phyloP scores from a whole-genome alignment of 1,139 yeast genomes.

The Pichia sp. region DNA sequence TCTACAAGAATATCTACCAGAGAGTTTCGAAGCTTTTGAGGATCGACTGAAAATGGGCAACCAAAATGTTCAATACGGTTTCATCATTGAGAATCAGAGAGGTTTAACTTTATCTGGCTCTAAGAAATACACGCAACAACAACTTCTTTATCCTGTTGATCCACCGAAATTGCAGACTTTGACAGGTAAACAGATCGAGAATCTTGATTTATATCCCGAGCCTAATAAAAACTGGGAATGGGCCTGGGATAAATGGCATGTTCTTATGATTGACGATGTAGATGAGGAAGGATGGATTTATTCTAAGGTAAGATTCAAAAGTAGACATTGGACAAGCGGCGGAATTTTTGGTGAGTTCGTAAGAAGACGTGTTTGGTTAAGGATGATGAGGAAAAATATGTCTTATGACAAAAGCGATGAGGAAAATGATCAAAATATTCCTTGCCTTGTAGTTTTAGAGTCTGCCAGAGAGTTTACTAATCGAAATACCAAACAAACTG shows the following conservation, averaged over 20 bases:
- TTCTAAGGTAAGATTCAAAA: slow-evolving; percentile 40
- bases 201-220: slow-evolving; percentile 42
- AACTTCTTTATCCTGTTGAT: slow-evolving; percentile 51
- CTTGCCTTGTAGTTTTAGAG: not conserved
- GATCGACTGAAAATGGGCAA: slow-evolving; percentile 3
- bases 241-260: slow-evolving; percentile 69
- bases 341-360: slow-evolving; percentile 49
- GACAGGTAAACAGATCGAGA: slow-evolving; percentile 25
- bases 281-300: slow-evolving; percentile 80
- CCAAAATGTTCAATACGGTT: slow-evolving; percentile 17
- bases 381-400: slow-evolving; percentile 25
- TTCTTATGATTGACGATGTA: slow-evolving; percentile 61
- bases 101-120: slow-evolving; percentile 61
- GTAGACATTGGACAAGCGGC: slow-evolving; percentile 52
- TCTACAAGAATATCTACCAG: slow-evolving; percentile 10
- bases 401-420: not conserved
- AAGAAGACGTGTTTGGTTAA: slow-evolving; percentile 55
- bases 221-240: slow-evolving; percentile 68
- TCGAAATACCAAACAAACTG: not conserved
- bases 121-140: slow-evolving; percentile 49
- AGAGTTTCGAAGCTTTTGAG: slow-evolving; percentile 12
- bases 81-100: slow-evolving; percentile 56
- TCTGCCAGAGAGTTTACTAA: not conserved
- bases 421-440: not conserved
- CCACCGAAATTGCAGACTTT: slow-evolving; percentile 38